Conservation (phyloP, 768 basidiomycete genomes). For the Myochromella boudieri region DNA sequence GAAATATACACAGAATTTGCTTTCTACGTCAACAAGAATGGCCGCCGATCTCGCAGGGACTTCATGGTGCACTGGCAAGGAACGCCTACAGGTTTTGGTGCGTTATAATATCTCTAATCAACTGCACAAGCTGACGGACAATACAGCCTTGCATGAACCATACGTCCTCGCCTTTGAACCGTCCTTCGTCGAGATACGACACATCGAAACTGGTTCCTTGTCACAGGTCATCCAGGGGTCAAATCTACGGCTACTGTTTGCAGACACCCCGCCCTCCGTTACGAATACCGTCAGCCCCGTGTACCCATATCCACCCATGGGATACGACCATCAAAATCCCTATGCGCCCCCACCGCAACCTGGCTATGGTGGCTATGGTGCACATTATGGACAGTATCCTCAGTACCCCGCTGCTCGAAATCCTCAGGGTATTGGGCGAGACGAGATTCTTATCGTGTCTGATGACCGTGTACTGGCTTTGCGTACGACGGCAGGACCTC, state of each 20-base stretch:
- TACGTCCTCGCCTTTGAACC: constrained; percentile 97
- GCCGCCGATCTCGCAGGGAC: constrained; percentile 83
- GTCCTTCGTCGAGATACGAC: constrained; percentile 93
- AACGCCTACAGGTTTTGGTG: constrained; percentile 90
- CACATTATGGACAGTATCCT: constrained; percentile 23
- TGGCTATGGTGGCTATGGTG: constrained; percentile 33
- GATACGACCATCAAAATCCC: constrained; percentile 31
- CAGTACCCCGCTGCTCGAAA: constrained; percentile 38
- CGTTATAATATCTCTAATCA: constrained; percentile 26
- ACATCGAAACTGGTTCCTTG: constrained; percentile 89
- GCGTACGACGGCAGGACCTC: constrained; percentile 45
- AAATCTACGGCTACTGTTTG: constrained; percentile 87
- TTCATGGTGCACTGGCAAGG: constrained; percentile 99
- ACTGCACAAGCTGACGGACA: constrained; percentile 3
- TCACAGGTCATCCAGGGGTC: constrained; percentile 95
- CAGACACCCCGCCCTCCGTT: constrained; percentile 88
- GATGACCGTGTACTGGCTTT: constrained; percentile 83
- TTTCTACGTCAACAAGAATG: constrained; percentile 97
- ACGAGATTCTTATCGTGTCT: constrained; percentile 88
- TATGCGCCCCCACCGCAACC: constrained; percentile 25
- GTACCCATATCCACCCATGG: constrained; percentile 28
- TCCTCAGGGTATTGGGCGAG: constrained; percentile 56
- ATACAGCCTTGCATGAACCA: constrained; percentile 87
- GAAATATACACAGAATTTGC: constrained; percentile 76
- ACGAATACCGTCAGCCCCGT: constrained; percentile 52